phyloP scores from a whole-genome alignment of 129 eudicot species.

The Heracleum sosnowskyi region DNA sequence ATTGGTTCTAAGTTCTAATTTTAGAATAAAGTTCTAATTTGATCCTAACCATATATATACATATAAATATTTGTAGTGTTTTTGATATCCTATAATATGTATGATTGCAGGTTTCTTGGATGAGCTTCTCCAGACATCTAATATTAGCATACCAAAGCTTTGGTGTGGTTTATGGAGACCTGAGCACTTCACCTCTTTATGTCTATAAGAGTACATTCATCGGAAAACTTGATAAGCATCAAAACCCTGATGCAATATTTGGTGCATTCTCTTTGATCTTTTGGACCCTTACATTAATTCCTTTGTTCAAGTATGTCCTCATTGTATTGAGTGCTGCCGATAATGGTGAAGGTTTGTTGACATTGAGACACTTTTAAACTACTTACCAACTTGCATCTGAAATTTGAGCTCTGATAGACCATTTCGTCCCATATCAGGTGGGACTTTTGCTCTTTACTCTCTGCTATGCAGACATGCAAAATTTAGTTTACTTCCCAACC shows the following conservation, averaged over 20 bases:
- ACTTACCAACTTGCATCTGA: neutral
- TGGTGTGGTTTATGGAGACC: conserved; percentile 84
- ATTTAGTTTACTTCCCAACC: conserved; percentile 83
- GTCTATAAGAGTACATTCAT: conserved; percentile 57
- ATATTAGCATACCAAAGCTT: conserved; percentile 86
- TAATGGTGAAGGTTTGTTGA: conserved; percentile 73
- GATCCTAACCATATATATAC: too few relatives aligned
- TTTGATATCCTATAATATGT: neutral
- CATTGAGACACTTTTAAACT: neutral
- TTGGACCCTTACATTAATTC: conserved; percentile 76
- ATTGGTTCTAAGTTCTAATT: too few relatives aligned
- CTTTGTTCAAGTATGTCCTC: conserved; percentile 68
- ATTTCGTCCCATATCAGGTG: conserved; percentile 43
- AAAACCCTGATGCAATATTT: conserved; percentile 58
- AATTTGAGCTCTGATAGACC: conserved; percentile 3
- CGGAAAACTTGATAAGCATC: conserved; percentile 46
- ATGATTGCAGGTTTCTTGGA: conserved; percentile 45
- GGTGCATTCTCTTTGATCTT: conserved; percentile 91
- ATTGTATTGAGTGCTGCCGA: conserved; percentile 66
- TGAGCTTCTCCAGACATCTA: conserved; percentile 39
- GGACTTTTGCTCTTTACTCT: conserved; percentile 89
- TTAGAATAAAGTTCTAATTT: too few relatives aligned
- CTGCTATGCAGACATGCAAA: conserved; percentile 89
- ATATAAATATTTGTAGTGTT: too few relatives aligned
- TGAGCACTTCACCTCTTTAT: conserved; percentile 94